These are phyloP conservation scores for Lentinula guzmanii DNA, from an alignment of 768 basidiomycete species.

Conservation along the genomic window DNA sequence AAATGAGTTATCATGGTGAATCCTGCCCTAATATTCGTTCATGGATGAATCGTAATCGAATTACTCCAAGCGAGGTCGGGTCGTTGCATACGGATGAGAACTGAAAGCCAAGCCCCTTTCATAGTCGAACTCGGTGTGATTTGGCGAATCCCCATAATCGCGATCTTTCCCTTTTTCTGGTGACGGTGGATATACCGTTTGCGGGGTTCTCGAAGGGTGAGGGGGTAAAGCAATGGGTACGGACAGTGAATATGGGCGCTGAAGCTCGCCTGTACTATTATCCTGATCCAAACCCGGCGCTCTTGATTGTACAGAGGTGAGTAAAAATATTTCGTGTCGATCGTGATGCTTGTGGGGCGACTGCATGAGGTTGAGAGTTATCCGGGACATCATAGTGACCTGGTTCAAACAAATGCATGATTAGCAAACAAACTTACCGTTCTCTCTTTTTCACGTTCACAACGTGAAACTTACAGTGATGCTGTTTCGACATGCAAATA, in stretches of 20 bases:
- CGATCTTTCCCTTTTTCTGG: neutral
- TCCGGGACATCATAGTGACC: conserved; percentile 1
- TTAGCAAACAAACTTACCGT: neutral
- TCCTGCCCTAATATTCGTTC: neutral
- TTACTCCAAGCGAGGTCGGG: neutral
- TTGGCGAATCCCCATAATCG: neutral
- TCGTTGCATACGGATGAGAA: neutral
- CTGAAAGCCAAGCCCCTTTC: neutral
- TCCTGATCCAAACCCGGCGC: neutral
- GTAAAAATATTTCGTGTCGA: neutral
- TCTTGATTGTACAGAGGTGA: neutral
- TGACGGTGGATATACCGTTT: neutral
- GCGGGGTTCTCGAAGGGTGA: neutral
- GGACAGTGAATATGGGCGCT: neutral
- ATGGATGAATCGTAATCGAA: neutral
- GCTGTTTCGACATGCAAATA: neutral
- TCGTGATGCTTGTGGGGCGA: neutral
- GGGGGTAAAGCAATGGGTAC: neutral
- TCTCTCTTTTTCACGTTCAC: neutral
- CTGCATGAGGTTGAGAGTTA: neutral
- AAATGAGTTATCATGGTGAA: neutral
- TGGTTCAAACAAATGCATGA: neutral
- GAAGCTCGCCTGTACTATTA: neutral
- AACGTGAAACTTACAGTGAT: neutral
- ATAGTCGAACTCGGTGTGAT: neutral